phyloP scores from a whole-genome alignment of 2,329 filamentous ascomycete genomes.

The Venturiaceae sp. region DNA sequence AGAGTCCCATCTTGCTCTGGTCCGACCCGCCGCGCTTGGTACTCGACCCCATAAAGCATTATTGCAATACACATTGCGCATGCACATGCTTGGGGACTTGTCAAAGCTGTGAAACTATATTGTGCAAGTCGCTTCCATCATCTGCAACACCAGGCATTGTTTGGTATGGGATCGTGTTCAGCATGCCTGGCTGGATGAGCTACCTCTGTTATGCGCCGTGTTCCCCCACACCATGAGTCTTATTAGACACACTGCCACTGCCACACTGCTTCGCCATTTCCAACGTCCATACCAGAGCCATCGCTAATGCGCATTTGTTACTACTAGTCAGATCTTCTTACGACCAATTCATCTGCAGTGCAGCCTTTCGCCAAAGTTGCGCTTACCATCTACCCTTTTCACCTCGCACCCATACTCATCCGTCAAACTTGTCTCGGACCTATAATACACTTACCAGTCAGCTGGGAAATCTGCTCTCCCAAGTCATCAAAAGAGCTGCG shows the following conservation, averaged over 20 bases:
- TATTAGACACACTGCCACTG: neutral
- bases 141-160: neutral
- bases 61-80: neutral
- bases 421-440: neutral
- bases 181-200: neutral
- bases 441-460: neutral
- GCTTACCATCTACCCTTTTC: neutral
- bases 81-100: neutral
- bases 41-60: neutral
- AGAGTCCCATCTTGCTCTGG: neutral
- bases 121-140: constrained; percentile 4
- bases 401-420: neutral
- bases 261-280: neutral
- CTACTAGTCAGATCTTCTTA: neutral
- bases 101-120: neutral
- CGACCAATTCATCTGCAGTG: neutral
- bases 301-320: neutral
- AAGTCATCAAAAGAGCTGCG: neutral
- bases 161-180: neutral
- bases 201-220: neutral
- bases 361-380: neutral
- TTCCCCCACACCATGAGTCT: neutral
- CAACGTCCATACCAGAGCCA: neutral
- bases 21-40: neutral
- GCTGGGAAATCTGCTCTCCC: neutral